phyloP scores from a whole-genome alignment of 164 flowering plant genomes.

The Nymphaea thermarum region DNA sequence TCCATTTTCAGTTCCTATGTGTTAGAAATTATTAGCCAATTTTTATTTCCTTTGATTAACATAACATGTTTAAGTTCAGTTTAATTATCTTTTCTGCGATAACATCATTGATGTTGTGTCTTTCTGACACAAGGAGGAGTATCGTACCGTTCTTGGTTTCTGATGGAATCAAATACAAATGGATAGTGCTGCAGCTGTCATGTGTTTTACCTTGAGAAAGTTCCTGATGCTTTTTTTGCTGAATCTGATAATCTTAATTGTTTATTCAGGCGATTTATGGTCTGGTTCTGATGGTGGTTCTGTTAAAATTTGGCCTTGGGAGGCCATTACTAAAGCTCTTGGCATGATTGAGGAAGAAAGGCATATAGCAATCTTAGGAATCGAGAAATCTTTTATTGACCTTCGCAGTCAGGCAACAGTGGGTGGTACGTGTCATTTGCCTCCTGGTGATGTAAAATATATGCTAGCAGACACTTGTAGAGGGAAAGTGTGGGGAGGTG shows the following conservation, averaged over 20 bases:
- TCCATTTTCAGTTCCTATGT: no score
- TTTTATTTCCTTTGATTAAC: no score
- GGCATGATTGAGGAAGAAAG: conserved; percentile 52
- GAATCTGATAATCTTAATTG: neutral
- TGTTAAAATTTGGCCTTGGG: conserved; percentile 91
- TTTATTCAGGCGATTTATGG: conserved; percentile 78
- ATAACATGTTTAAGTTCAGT: no score
- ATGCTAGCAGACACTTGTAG: conserved; percentile 55
- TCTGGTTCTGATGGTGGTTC: conserved; percentile 82
- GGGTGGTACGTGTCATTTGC: conserved; percentile 57
- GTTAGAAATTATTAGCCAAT: no score
- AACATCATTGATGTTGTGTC: no score
- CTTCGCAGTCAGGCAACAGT: conserved; percentile 59
- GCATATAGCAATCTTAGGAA: conserved; percentile 74
- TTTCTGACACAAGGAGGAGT: no score
- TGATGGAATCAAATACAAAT: no score
- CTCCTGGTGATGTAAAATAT: conserved; percentile 60
- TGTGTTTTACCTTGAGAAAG: neutral
- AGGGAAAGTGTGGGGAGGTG: conserved; percentile 83
- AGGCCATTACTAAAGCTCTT: conserved; percentile 73
- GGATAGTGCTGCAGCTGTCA: neutral
- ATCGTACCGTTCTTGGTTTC: no score
- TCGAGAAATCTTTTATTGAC: conserved; percentile 79
- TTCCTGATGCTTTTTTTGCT: conserved; percentile 5
- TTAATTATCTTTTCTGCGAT: no score